Conservation (phyloP, 2,329 filamentous ascomycete genomes). For the Scedosporium apiospermum region DNA sequence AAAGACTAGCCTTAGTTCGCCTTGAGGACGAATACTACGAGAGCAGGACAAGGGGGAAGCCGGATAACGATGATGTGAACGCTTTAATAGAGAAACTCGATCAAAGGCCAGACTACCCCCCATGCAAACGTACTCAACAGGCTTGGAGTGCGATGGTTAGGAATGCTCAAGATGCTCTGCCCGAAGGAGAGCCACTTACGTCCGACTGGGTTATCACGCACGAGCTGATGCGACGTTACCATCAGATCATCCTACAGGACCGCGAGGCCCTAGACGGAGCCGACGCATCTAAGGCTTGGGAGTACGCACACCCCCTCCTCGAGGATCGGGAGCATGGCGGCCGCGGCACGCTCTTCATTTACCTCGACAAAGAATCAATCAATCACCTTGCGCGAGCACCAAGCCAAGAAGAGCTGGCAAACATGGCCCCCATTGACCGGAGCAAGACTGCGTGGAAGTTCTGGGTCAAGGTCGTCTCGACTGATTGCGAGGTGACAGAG, state of each 20-base stretch:
- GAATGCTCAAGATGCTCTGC: slow-evolving; percentile 7
- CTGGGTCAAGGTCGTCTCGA: slow-evolving; percentile 7
- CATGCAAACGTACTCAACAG: background rate
- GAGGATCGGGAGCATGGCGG: background rate
- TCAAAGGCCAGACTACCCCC: too few species aligned
- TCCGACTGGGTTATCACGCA: slow-evolving; percentile 7
- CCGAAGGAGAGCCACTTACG: slow-evolving; percentile 2
- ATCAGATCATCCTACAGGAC: slow-evolving; percentile 6
- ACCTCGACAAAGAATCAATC: slow-evolving; percentile 7
- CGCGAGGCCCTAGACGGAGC: slow-evolving; percentile 2
- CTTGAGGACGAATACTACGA: slow-evolving; percentile 3
- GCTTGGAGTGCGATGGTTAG: slow-evolving; percentile 9
- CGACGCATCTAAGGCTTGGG: background rate
- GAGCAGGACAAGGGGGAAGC: background rate
- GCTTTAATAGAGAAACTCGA: background rate
- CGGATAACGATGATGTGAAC: background rate
- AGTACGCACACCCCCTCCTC: slow-evolving; percentile 1
- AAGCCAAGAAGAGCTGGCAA: slow-evolving; percentile 6
- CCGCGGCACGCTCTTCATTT: slow-evolving; percentile 6
- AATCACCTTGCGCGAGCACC: slow-evolving; percentile 4
- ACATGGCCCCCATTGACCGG: slow-evolving; percentile 3
- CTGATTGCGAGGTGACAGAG: background rate
- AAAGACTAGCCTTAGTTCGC: slow-evolving; percentile 4
- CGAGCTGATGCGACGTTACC: slow-evolving; percentile 5
- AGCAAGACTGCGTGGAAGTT: slow-evolving; percentile 3